Evolutionary conservation across 495 filamentous ascomycete genomes (phyloP).

Genomic region (Penicillium malachiteum): DNA sequence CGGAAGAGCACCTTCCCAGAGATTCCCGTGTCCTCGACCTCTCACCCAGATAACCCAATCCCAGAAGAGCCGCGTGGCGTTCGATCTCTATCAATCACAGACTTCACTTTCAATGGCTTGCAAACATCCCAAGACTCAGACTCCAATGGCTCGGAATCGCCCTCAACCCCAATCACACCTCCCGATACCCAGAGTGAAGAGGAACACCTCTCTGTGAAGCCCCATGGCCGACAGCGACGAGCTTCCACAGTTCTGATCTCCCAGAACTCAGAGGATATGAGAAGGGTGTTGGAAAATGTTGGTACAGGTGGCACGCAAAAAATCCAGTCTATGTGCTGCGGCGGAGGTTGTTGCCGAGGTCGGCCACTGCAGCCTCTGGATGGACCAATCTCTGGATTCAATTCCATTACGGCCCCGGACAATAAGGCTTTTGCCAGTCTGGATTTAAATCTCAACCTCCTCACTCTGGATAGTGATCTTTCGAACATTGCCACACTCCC

Average conservation of each 20-base stretch:
- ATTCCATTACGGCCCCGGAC: constrained; percentile 55
- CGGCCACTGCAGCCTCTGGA: constrained; percentile 48
- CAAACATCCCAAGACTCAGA: constrained; percentile 42
- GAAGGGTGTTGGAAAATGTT: constrained; percentile 56
- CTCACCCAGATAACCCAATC: constrained; percentile 57
- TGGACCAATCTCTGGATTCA: constrained; percentile 53
- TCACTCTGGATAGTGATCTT: constrained; percentile 66
- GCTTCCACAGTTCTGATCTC: constrained; percentile 81
- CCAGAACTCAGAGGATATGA: constrained; percentile 71
- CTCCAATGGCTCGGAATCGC: constrained; percentile 39
- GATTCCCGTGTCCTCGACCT: constrained; percentile 48
- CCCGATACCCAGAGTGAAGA: constrained; percentile 51
- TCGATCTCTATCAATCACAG: constrained; percentile 39
- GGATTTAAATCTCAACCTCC: constrained; percentile 68
- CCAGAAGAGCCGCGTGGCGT: constrained; percentile 53
- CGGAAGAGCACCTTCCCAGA: constrained; percentile 30
- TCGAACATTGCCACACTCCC: constrained; percentile 70
- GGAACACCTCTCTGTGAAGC: constrained; percentile 25
- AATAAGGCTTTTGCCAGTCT: constrained; percentile 83
- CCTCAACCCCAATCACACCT: constrained; percentile 52
- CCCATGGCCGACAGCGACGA: constrained; percentile 54
- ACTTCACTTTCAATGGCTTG: constrained; percentile 43
- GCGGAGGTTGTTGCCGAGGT: constrained; percentile 85
- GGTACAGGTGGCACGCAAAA: constrained; percentile 48
- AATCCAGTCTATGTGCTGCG: constrained; percentile 74